These are phyloP conservation scores for Arachis hypogaea DNA, from an alignment of 306 rosid species.

Conservation along the genomic window DNA sequence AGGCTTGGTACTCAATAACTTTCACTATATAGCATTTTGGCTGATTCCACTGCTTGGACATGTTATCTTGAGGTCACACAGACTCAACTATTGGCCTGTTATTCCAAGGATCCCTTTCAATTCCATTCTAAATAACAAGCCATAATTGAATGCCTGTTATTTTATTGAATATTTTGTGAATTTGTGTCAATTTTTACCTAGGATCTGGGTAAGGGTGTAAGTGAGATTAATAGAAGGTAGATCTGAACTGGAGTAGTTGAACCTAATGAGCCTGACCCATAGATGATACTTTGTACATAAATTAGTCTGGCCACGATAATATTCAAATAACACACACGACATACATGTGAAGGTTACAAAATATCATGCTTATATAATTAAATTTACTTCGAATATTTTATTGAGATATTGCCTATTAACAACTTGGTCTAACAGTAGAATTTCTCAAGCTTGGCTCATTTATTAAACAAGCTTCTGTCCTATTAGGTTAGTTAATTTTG, in stretches of 20 bases:
- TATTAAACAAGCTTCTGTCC: constrained; percentile 10
- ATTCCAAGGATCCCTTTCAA: no score
- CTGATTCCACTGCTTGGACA: no score
- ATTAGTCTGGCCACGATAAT: constrained; percentile 15
- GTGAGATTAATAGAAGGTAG: constrained; percentile 6
- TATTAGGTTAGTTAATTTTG: constrained; percentile 14
- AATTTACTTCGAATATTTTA: constrained; percentile 12
- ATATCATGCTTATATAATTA: constrained; percentile 5
- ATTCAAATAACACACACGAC: not conserved
- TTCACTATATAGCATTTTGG: not conserved
- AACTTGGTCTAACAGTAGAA: constrained; percentile 15
- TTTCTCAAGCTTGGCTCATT: constrained; percentile 5
- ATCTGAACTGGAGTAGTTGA: constrained; percentile 4
- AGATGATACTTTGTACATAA: not conserved
- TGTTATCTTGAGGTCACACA: no score
- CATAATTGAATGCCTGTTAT: not conserved
- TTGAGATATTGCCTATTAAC: constrained; percentile 10
- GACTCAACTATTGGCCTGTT: no score
- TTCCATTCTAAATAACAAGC: not conserved
- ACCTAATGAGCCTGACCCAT: constrained; percentile 1
- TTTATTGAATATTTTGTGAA: not conserved
- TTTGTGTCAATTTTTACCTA: not conserved
- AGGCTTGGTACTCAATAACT: not conserved
- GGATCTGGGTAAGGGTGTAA: constrained; percentile 5
- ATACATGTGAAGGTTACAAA: constrained; percentile 7